Percentiles rank a stretch among this genome's conserved stretches.
These are phyloP conservation scores for Stagonosporopsis cucurbitacearum DNA, from an alignment of 2,329 filamentous ascomycete genomes.

Conservation along the genomic window DNA sequence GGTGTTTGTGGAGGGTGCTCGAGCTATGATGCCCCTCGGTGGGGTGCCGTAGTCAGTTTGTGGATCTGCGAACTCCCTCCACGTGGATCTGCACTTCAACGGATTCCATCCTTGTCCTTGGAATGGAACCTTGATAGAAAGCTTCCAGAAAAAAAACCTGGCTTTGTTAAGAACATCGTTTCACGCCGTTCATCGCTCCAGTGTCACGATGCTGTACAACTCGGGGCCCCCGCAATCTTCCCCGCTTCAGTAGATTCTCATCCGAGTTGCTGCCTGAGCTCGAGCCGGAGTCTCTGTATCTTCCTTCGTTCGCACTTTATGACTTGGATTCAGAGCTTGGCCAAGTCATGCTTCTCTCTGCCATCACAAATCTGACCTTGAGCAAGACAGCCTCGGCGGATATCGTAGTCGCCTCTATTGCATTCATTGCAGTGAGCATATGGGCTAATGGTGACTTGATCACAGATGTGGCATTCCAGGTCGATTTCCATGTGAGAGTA, in stretches of 20 bases:
- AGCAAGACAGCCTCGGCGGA: too few species aligned
- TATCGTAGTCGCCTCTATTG: too few species aligned
- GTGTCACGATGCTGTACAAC: neutral
- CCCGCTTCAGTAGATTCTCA: neutral
- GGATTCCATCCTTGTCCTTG: neutral
- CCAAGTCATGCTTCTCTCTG: neutral
- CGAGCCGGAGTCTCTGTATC: neutral
- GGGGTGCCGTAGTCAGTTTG: too few species aligned
- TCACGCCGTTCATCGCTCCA: neutral
- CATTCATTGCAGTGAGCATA: too few species aligned
- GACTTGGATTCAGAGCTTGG: neutral
- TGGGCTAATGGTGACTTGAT: too few species aligned
- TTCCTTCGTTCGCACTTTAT: neutral
- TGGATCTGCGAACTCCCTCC: conserved; percentile 14
- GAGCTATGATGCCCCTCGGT: conserved; percentile 20
- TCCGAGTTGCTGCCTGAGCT: neutral
- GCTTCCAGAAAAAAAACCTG: too few species aligned
- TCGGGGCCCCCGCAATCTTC: conserved; percentile 17
- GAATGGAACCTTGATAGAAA: too few species aligned
- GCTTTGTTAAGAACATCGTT: too few species aligned
- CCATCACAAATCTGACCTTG: too few species aligned
- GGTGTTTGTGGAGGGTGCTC: neutral
- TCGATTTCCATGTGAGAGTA: too few species aligned
- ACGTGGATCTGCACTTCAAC: neutral
- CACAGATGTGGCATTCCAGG: too few species aligned